Evolutionary conservation across 352 stramenopile genomes (phyloP).

Genomic region (Phytophthora sojae): DNA sequence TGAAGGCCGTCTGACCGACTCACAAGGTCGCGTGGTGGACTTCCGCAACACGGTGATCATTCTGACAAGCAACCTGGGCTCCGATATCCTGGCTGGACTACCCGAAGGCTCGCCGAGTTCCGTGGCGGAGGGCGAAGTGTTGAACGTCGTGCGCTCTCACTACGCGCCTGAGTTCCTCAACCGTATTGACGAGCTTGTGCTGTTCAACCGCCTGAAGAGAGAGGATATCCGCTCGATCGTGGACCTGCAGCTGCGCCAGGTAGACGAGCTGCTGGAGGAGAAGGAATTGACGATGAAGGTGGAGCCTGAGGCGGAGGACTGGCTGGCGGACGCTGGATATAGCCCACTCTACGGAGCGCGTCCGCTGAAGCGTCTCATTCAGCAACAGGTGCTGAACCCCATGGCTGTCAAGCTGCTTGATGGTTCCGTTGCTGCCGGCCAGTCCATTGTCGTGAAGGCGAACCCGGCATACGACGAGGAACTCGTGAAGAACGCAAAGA

Average conservation of each 20-base stretch:
- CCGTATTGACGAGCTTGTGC: conserved; percentile 97
- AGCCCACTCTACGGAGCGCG: conserved; percentile 97
- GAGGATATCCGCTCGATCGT: conserved; percentile 95
- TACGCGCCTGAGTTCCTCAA: conserved; percentile 99
- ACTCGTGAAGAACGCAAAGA: conserved; percentile 43
- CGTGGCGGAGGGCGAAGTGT: conserved; percentile 82
- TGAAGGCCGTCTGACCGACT: conserved; percentile 95
- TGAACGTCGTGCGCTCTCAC: conserved; percentile 91
- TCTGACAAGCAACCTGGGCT: conserved; percentile 98
- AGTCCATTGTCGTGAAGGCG: conserved; percentile 79
- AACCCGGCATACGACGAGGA: conserved; percentile 66
- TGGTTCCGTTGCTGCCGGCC: conserved; percentile 77
- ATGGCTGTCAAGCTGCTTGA: conserved; percentile 93
- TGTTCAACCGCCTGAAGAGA: conserved; percentile 96
- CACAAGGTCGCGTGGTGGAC: conserved; percentile 94
- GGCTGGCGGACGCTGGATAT: conserved; percentile 94
- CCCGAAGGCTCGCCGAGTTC: conserved; percentile 63
- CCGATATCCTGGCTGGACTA: conserved; percentile 78
- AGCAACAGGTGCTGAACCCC: conserved; percentile 96
- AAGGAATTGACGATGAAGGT: conserved; percentile 93
- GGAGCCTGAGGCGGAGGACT: conserved; percentile 91
- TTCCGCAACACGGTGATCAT: conserved; percentile 99
- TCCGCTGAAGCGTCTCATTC: conserved; percentile 96
- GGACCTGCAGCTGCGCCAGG: conserved; percentile 92
- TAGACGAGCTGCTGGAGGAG: conserved; percentile 92